Evolutionary conservation across 2,329 filamentous ascomycete species (phyloP).

Genomic region (Trichothecium roseum): DNA sequence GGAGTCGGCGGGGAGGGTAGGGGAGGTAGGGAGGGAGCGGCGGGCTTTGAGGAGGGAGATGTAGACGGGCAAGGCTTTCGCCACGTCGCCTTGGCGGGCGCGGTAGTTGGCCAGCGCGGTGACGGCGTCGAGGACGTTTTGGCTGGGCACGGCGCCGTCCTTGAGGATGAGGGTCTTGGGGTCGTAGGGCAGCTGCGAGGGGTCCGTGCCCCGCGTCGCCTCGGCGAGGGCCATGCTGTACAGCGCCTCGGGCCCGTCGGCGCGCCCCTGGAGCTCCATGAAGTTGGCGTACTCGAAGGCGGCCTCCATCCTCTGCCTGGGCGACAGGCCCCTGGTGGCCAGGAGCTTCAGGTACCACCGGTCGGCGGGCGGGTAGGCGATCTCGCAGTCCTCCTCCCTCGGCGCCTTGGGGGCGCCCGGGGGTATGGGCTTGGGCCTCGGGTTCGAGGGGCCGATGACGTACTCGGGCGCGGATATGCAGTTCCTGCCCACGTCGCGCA

Average conservation of each 20-base stretch:
- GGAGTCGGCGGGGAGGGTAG: conserved; percentile 11
- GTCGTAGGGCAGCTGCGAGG: conserved; percentile 38
- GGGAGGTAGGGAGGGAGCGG: conserved; percentile 39
- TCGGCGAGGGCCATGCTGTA: conserved; percentile 70
- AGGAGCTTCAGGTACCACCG: conserved; percentile 73
- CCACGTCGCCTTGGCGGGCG: conserved; percentile 57
- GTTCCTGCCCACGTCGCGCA: conserved; percentile 50
- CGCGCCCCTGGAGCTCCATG: conserved; percentile 64
- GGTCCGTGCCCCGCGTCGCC: conserved; percentile 46
- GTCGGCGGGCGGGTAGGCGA: conserved; percentile 60
- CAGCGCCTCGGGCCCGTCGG: conserved; percentile 57
- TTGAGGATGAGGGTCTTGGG: conserved; percentile 53
- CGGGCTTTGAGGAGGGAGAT: conserved; percentile 75
- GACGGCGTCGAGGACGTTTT: conserved; percentile 64
- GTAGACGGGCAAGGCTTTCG: conserved; percentile 69
- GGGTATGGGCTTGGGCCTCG: conserved; percentile 62
- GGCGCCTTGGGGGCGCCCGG: conserved; percentile 53
- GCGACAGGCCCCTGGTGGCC: conserved; percentile 67
- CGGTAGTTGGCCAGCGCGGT: conserved; percentile 73
- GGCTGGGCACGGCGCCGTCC: conserved; percentile 45
- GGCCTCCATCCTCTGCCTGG: conserved; percentile 71
- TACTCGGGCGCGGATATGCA: conserved; percentile 58
- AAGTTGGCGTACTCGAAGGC: conserved; percentile 77
- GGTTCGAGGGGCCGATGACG: conserved; percentile 76
- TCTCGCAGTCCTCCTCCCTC: conserved; percentile 63